These are phyloP conservation scores for Tuber aestivum DNA, from an alignment of 495 filamentous ascomycete genomes.

Conservation along the genomic window DNA sequence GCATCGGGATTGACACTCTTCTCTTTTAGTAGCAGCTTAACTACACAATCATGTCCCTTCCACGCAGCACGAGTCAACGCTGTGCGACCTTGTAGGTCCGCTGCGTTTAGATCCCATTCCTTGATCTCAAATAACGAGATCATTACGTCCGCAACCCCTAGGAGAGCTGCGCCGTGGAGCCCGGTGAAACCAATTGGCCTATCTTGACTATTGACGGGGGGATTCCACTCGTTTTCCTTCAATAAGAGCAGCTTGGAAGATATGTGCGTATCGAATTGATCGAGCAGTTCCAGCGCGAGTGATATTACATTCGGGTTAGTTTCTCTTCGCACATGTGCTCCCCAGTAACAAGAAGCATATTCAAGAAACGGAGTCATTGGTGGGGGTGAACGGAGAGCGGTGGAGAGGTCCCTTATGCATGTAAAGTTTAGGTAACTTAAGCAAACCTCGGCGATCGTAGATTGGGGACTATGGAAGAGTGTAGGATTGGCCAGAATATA, in stretches of 20 bases:
- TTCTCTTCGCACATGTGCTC: not conserved
- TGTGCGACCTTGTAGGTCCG: not conserved
- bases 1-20: conserved; percentile 36
- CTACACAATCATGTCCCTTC: not conserved
- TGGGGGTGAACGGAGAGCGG: too few relatives aligned
- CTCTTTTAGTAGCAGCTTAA: not conserved
- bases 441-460: not conserved
- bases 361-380: too few relatives aligned
- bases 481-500: too few relatives aligned
- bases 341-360: not conserved
- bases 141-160: not conserved
- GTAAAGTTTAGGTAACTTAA: not conserved
- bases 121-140: not conserved
- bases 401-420: too few relatives aligned
- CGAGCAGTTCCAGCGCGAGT: not conserved
- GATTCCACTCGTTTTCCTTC: not conserved
- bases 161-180: not conserved
- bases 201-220: too few relatives aligned
- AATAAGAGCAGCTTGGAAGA: not conserved
- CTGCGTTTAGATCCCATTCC: not conserved
- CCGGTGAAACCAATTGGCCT: not conserved
- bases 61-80: not conserved
- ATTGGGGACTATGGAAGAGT: not conserved
- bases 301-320: not conserved
- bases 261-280: not conserved